A percentile compares a stretch with the other conserved stretches of the same genome.
Evolutionary conservation across 805 yeast genomes (phyloP).

Genomic region (Millerago galiae): DNA sequence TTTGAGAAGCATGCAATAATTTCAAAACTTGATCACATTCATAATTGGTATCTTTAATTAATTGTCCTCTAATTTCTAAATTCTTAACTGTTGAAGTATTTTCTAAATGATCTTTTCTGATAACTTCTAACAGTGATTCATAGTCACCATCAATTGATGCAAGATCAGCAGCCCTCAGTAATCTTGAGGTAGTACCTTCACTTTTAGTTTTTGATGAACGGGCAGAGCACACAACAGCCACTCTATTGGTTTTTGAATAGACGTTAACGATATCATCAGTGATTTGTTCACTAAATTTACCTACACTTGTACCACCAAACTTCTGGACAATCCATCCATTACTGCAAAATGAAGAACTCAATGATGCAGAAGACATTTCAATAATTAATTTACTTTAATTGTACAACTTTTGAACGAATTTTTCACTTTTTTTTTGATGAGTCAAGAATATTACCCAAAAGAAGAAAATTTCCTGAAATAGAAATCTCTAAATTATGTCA

Average conservation of each 20-base stretch:
- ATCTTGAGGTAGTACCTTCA: constrained; percentile 91
- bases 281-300: constrained; percentile 83
- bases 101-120: constrained; percentile 69
- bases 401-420: too few species aligned
- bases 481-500: too few species aligned
- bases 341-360: constrained; percentile 10
- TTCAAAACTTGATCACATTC: constrained; percentile 68
- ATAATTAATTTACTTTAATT: too few species aligned
- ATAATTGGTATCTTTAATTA: constrained; percentile 50
- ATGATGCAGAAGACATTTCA: constrained; percentile 15
- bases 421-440: background rate
- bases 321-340: constrained; percentile 78
- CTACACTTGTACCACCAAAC: constrained; percentile 96
- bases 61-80: constrained; percentile 38
- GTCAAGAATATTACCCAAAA: too few species aligned
- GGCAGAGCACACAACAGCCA: constrained; percentile 95
- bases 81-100: constrained; percentile 57
- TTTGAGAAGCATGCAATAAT: constrained; percentile 77
- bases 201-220: constrained; percentile 85
- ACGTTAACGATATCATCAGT: constrained; percentile 77
- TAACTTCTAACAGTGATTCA: constrained; percentile 50
- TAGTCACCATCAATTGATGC: constrained; percentile 60
- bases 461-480: too few species aligned
- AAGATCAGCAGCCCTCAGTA: constrained; percentile 76
- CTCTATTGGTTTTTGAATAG: constrained; percentile 53